phyloP scores from a whole-genome alignment of 345 rosid genomes.

The Salix arbutifolia region DNA sequence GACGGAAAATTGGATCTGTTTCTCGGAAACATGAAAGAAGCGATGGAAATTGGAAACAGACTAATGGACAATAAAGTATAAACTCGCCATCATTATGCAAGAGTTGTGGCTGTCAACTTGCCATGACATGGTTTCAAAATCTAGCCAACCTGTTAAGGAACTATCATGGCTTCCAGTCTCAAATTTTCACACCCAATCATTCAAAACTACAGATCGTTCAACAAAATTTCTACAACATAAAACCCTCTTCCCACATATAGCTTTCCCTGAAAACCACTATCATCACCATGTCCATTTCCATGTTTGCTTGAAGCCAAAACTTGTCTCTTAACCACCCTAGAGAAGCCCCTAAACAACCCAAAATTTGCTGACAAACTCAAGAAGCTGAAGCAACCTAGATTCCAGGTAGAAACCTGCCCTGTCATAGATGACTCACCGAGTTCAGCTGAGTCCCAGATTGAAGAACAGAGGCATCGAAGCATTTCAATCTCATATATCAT shows the following conservation, averaged over 20 bases:
- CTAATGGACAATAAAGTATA: too few species aligned
- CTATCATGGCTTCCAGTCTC: slow-evolving; percentile 37
- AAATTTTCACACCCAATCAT: slow-evolving; percentile 26
- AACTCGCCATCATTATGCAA: too few species aligned
- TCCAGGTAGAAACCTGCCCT: slow-evolving; percentile 74
- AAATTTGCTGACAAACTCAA: slow-evolving; percentile 63
- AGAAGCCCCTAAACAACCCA: slow-evolving; percentile 74
- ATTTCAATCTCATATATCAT: slow-evolving; percentile 23
- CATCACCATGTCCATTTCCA: slow-evolving; percentile 1
- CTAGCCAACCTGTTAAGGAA: background rate
- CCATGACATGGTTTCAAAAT: too few species aligned
- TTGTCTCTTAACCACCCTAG: slow-evolving; percentile 60
- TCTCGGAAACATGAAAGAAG: background rate
- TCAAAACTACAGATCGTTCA: slow-evolving; percentile 11
- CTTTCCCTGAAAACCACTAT: background rate
- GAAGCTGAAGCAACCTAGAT: slow-evolving; percentile 69
- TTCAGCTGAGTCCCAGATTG: slow-evolving; percentile 38
- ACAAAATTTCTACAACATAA: slow-evolving; percentile 7
- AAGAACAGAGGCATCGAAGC: slow-evolving; percentile 34
- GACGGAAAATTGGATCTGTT: too few species aligned
- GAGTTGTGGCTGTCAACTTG: too few species aligned
- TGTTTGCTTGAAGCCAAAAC: slow-evolving; percentile 53
- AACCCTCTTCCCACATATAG: background rate
- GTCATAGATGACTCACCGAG: slow-evolving; percentile 58
- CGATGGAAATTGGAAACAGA: background rate